Conservation (phyloP, 2,329 filamentous ascomycete genomes). For the Lecanosticta acicola region DNA sequence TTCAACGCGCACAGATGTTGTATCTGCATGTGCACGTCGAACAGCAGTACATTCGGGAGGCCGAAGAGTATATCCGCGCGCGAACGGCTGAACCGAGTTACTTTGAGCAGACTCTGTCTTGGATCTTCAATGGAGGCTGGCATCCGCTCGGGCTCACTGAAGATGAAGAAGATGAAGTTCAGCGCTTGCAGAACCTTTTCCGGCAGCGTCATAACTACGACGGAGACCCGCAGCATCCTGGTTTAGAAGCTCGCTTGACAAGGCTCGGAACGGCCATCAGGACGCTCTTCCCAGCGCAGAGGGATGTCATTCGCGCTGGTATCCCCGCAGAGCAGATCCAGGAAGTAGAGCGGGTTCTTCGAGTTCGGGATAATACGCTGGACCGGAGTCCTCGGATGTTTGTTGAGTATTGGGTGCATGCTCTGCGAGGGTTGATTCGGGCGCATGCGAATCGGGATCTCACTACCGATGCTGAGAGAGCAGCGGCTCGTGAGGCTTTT, state of each 20-base stretch:
- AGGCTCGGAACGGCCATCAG: not conserved
- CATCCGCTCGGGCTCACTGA: not conserved
- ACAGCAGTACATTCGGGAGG: too few species aligned
- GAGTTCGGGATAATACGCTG: not conserved
- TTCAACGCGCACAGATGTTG: not conserved
- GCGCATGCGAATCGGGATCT: not conserved
- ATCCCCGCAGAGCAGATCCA: too few species aligned
- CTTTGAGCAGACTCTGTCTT: slow-evolving; percentile 3
- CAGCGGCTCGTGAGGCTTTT: not conserved
- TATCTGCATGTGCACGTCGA: too few species aligned
- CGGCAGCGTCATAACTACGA: not conserved
- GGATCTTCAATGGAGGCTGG: not conserved
- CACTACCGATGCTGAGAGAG: not conserved
- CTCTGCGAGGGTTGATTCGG: not conserved
- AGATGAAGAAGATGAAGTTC: not conserved
- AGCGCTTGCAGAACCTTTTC: not conserved
- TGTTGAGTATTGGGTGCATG: not conserved
- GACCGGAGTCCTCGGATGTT: not conserved
- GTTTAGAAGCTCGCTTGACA: not conserved
- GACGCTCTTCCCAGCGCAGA: not conserved
- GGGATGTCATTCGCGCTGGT: not conserved
- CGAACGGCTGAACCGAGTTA: not conserved
- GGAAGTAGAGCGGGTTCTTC: not conserved
- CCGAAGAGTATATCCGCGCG: too few species aligned
- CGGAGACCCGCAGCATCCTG: not conserved